Percentiles rank a stretch among this genome's conserved stretches.
Evolutionary conservation across 1,139 yeast genomes (phyloP).

Genomic region (Blastobotrys illinoisensis): DNA sequence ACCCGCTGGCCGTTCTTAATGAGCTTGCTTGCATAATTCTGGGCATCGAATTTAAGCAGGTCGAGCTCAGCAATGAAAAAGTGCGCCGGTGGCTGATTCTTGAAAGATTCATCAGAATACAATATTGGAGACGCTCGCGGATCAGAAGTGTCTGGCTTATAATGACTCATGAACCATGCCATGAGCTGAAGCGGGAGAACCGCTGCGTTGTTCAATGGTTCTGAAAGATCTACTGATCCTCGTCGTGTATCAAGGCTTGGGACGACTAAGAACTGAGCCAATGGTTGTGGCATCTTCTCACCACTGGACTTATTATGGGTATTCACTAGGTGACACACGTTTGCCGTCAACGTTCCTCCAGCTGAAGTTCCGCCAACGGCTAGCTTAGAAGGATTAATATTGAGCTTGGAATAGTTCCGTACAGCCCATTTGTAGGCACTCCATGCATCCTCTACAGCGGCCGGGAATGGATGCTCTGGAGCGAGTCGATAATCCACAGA

Average conservation of each 20-base stretch:
- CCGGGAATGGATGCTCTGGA: slow-evolving; percentile 47
- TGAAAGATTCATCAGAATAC: slow-evolving; percentile 39
- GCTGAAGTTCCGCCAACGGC: slow-evolving; percentile 43
- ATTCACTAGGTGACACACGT: slow-evolving; percentile 7
- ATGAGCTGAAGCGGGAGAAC: not conserved
- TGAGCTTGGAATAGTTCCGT: slow-evolving; percentile 23
- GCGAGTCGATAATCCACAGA: slow-evolving; percentile 42
- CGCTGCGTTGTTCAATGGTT: slow-evolving; percentile 1
- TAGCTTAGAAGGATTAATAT: slow-evolving; percentile 33
- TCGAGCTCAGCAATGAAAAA: slow-evolving; percentile 41
- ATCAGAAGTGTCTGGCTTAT: slow-evolving; percentile 17
- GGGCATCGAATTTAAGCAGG: slow-evolving; percentile 43
- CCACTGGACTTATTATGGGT: not conserved
- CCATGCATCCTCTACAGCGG: slow-evolving; percentile 44
- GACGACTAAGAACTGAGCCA: slow-evolving; percentile 41
- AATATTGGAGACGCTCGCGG: slow-evolving; percentile 46
- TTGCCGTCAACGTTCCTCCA: slow-evolving; percentile 41
- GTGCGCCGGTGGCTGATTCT: slow-evolving; percentile 38
- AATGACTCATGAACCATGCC: slow-evolving; percentile 7
- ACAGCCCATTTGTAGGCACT: slow-evolving; percentile 30
- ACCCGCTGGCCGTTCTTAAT: slow-evolving; percentile 32
- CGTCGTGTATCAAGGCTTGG: slow-evolving; percentile 25
- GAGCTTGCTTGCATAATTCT: slow-evolving; percentile 40
- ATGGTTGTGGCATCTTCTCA: slow-evolving; percentile 33
- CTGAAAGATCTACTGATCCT: not conserved